Base-by-base conservation (phyloP, 768 basidiomycete genomes). In the Lactarius evosmus region DNA sequence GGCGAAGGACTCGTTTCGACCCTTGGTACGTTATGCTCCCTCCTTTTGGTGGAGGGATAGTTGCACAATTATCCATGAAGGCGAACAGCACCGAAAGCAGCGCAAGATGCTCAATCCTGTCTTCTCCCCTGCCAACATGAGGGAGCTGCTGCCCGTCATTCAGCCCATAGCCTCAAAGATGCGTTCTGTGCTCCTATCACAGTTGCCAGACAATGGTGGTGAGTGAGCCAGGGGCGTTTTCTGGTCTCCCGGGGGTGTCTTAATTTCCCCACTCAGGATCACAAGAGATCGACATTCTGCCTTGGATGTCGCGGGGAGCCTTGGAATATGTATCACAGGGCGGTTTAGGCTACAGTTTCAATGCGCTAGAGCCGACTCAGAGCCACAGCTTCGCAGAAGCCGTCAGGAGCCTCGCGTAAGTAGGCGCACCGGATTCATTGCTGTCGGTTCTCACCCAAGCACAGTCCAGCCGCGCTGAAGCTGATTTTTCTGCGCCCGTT, bases 1-100 rank as follows among this genome's bases (percentile, higher is more conserved):
- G 78, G 78, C 19, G 66, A 70, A 16, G 75, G 78, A 36, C 72
- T 79, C 3, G 70, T 76, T 22, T 73, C 75, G 0, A 78, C 78
- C 29, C 71, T 76, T 4, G 77, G 76, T 76, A 27, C 27, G 66
- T 36, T 32, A 9, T 30, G 8, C 30, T 50, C 40, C 29, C 63
- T 19, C 1, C 49, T 55, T 2, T 25, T 27, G 2, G 4, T 4
- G 11, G n/a, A 22, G 27, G 12, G 16, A 3, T 0, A 25, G 32
- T 46, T 46, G 30, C 25, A 22, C 22, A 52, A 17, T 11, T 9
- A 5, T 6, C n/a, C 2, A 19, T n/a, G 17, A 51, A 73, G 72
- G 71, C 1, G 69, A 72, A 17, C 70, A 72, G 32, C 71, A 72
- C 52, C 62, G 62, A 56, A 72, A 67, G 51, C 72, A 72, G 41